Evolutionary conservation across 805 yeast genomes (phyloP), one percentile per base, ranked within the genome.

Genomic region (Wilhelminamyces savonicus): DNA sequence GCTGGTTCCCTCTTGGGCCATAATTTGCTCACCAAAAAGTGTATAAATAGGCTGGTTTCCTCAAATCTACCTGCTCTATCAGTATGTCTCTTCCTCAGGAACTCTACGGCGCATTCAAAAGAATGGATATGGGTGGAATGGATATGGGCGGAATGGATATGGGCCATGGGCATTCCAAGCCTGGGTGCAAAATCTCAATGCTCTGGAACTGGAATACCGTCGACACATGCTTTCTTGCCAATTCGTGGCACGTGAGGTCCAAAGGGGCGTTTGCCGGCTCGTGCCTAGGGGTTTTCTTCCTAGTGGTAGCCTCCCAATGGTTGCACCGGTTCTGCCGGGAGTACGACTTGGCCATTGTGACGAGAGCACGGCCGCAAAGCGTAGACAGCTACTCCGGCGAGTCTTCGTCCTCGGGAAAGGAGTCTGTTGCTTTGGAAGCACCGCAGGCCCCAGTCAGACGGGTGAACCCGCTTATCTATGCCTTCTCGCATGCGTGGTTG

Each of bases 171-270:
- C n/a, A n/a, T n/a, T n/a, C n/a, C n/a, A n/a, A n/a, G n/a, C n/a
- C n/a, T n/a, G n/a, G n/a, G 14, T 57, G 63, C 39, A 57, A 57
- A 30, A 57, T 59, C 22, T 56, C 63, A 27, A 79, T 79, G 86
- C 52, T 75, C 36, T 80, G 86, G 85, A 80, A 79, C 49, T 79
- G 86, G 85, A 61, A 75, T 41, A 76, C 82, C 0, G 63, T 78
- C 17, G 78, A 79, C 40, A 57, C 78, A 4, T 80, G 85, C 48
- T 79, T 79, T 45, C 62, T 80, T 36, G 66, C 83, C 6, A 59
- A 51, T 26, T 56, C 78, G 18, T 79, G 87, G 87, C 82, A 74
- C 35, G 73, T 75, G 26, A 62, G 53, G 11, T 59, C 76, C 3
- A 59, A 58, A 32, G 80, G 78, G 1, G 75, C 66, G 54, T 79